Conservation (phyloP, 352 stramenopile genomes). For the Pythium folliculosum region DNA sequence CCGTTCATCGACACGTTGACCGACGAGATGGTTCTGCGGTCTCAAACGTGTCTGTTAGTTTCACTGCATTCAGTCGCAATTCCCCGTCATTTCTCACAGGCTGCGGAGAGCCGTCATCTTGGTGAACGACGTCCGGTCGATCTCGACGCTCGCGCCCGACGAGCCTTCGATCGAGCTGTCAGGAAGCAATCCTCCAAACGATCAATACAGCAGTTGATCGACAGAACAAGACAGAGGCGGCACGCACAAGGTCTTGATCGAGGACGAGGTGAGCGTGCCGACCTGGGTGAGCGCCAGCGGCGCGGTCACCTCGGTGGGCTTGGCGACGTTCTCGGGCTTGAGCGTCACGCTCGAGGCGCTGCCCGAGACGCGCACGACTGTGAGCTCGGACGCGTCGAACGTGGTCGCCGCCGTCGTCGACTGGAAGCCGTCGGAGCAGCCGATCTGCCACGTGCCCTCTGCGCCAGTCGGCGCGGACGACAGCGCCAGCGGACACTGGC, state of each 20-base stretch:
- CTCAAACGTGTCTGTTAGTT: neutral
- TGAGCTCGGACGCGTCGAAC: conserved; percentile 19
- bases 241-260: conserved; percentile 11
- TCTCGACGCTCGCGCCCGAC: conserved; percentile 5
- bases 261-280: conserved; percentile 6
- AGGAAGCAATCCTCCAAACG: neutral
- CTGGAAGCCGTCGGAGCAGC: conserved; percentile 4
- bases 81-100: neutral
- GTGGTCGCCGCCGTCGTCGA: neutral
- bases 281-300: conserved; percentile 9
- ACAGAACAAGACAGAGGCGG: neutral
- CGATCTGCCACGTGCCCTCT: conserved; percentile 12
- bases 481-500: neutral
- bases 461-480: neutral
- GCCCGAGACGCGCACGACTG: conserved; percentile 9
- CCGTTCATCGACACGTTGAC: conserved; percentile 14
- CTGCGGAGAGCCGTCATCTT: conserved; percentile 17
- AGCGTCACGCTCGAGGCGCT: neutral
- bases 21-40: conserved; percentile 1
- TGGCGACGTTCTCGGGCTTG: neutral
- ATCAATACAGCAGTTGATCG: neutral
- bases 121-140: conserved; percentile 12
- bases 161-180: neutral
- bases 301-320: conserved; percentile 4
- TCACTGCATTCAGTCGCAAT: neutral